Evolutionary conservation across 805 yeast genomes (phyloP), one percentile per base, ranked within the genome.

Genomic region (Saccharomycopsis amapae): DNA sequence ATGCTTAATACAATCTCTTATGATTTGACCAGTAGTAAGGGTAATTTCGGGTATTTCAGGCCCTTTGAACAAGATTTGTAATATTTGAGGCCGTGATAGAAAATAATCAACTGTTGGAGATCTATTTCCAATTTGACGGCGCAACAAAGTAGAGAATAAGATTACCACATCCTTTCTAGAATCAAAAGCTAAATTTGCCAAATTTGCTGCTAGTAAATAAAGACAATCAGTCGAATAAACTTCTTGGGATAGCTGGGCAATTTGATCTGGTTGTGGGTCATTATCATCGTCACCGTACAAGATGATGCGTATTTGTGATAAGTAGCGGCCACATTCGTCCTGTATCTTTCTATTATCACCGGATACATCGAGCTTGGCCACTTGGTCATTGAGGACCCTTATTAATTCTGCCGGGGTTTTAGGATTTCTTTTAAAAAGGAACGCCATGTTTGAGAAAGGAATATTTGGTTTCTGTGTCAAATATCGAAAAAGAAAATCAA

Each of bases 81-180:
- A 61, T 2, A 86, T 73, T 49, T 76, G 79, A 5, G 93, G 88
- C 48, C 78, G 75, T 22, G 75, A 62, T 15, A 82, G 62, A 33
- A 93, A 62, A 61, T 88, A 85, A 58, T 90, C 96, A 17, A 87
- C 89, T 0, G 96, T 86, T 15, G 96, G 96, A 6, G 81, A 75
- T 54, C 87, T 75, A 34, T 70, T 75, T 36, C 87, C 90, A 32
- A 79, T 76, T 53, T 81, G 83, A 44, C 95, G 78, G 56, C 89
- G 78, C 51, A 93, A 71, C 35, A 94, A 71, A 3, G 86, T 79
- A 51, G 80, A 75, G 60, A 88, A 87, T 43, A 93, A 61, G 4
- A 76, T 67, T 3, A 78, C 72, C 13, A 87, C 90, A 55, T 85
- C 93, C 57, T 90, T 88, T 46, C 96, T 71, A 38, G 94, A 78